Percentiles rank a stretch among this genome's conserved stretches.
phyloP scores from a whole-genome alignment of 495 filamentous ascomycete genomes.

The Aspergillus nanangensis region DNA sequence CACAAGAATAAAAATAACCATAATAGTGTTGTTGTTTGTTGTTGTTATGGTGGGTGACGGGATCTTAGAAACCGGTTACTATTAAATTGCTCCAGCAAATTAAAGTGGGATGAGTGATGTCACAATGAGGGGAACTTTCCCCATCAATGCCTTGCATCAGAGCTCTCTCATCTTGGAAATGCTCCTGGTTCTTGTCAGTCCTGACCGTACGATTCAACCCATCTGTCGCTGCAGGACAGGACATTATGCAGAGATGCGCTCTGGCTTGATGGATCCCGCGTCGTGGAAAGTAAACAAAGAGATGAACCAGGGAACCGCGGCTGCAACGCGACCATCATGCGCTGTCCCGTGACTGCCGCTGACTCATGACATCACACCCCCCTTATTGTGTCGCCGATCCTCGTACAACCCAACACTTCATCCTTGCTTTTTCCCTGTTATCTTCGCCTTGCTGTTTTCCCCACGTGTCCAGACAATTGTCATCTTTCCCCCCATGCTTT shows the following conservation, averaged over 20 bases:
- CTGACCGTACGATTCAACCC: too few species aligned
- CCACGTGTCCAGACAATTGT: too few species aligned
- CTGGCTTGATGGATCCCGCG: neutral
- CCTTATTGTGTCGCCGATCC: neutral
- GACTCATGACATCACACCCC: neutral
- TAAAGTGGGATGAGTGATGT: conserved; percentile 2
- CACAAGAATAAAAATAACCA: neutral
- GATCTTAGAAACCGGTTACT: too few species aligned
- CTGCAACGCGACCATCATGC: neutral
- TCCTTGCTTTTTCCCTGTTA: too few species aligned
- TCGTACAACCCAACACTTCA: neutral
- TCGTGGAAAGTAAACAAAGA: conserved; percentile 1
- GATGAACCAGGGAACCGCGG: neutral
- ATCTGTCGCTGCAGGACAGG: too few species aligned
- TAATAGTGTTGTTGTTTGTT: too few species aligned
- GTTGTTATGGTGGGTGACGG: too few species aligned
- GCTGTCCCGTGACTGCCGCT: neutral
- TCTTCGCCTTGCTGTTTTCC: too few species aligned
- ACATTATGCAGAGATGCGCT: neutral
- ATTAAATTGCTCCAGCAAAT: too few species aligned
- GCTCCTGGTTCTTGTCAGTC: too few species aligned
- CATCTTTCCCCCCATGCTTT: too few species aligned
- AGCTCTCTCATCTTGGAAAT: conserved; percentile 1
- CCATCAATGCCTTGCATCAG: neutral
- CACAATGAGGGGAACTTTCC: conserved; percentile 5